Conservation (phyloP, 257 asterid species). For the Rubia yunnanensis region DNA sequence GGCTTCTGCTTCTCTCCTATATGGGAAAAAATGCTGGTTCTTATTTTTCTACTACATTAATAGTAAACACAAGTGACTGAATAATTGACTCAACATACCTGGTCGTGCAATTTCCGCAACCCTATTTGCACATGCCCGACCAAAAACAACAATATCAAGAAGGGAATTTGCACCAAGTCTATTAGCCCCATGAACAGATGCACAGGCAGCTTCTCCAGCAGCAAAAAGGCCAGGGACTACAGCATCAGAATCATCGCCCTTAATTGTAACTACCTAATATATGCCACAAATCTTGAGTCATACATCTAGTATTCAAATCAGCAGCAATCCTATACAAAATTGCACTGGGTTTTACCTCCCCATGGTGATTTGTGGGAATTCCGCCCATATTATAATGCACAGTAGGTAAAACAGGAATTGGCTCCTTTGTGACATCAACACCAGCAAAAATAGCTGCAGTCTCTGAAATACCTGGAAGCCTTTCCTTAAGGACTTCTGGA, state of each 20-base stretch:
- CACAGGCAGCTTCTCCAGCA: constrained; percentile 99
- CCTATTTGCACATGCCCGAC: constrained; percentile 95
- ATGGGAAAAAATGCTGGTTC: constrained; percentile 19
- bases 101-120: constrained; percentile 85
- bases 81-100: constrained; percentile 29
- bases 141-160: constrained; percentile 95
- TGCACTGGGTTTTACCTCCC: constrained; percentile 50
- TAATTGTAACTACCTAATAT: constrained; percentile 66
- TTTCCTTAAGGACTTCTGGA: constrained; percentile 94
- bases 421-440: constrained; percentile 95
- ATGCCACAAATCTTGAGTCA: constrained; percentile 1
- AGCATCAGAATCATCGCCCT: constrained; percentile 63
- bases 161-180: constrained; percentile 99
- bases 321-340: neutral
- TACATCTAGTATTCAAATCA: neutral
- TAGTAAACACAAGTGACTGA: neutral
- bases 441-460: constrained; percentile 98
- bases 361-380: constrained; percentile 87
- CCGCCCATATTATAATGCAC: constrained; percentile 99
- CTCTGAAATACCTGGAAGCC: constrained; percentile 98
- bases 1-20: constrained; percentile 82
- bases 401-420: constrained; percentile 95
- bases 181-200: constrained; percentile 98
- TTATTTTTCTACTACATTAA: neutral
- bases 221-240: constrained; percentile 87